Base-by-base conservation (phyloP, 2,329 filamentous ascomycete genomes). In the Metarhizium guizhouense region DNA sequence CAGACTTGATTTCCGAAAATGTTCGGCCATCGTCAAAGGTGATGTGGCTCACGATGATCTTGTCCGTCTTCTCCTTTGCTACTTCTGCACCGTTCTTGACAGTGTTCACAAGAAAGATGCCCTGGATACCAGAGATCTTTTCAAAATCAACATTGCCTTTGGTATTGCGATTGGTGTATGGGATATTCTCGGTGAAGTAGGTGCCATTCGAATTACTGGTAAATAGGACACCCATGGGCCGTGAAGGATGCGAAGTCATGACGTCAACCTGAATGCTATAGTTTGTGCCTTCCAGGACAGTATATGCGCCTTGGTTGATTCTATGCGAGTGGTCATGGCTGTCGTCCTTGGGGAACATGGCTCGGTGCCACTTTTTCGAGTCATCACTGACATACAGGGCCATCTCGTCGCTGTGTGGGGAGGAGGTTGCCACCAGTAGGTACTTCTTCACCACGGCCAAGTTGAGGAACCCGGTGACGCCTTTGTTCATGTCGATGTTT, bases 191-290 rank as follows among this genome's bases (percentile, higher is more conserved):
- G 2, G 88, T 94, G 68, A 97, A 99, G 70, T 93, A 96, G 2
- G 91, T 96, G 58, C 94, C 94, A 67, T 97, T 95, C 36, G 92
- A 97, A 69, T 99, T 99, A 68, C 93, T 97, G 6, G 91, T 95
- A 66, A 96, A 93, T 56, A 99, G 78, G 11, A 88, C 85, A 38
- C 94, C 95, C 82, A 96, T 93, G 0, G 87, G 82, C 42, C 81
- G 82, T 1, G 79, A 80, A 13, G 80, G 80, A 48, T 75, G 76
- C 43, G 77, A 77, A 1, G 87, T 90, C 80, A 93, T 86, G 60
- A 97, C 92, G 70, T 97, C 92, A 55, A 99, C 85, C 72, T 97
- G 93, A 63, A 99, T 91, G 74, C 93, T 96, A 76, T 99, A 96
- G 67, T 96, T 93, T 47, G 94, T 97, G 65, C 92, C 94, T 72